Conservation (phyloP, 257 asterid genomes). For the Solanum sitiens region DNA sequence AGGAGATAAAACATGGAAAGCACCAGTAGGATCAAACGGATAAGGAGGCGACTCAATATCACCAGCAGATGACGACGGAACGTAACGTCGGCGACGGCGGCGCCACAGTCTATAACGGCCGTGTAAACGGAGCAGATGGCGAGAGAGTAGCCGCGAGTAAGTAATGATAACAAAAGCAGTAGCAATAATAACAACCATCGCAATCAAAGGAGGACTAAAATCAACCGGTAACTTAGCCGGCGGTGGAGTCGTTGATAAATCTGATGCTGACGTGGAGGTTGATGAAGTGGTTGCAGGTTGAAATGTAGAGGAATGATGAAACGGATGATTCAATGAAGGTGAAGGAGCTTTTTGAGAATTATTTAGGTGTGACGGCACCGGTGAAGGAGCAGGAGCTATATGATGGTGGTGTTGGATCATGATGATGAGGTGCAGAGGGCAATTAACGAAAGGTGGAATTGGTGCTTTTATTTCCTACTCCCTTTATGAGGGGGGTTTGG, state of each 20-base stretch:
- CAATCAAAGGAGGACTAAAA: conserved; percentile 90
- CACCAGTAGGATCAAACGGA: conserved; percentile 43
- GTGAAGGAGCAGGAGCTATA: conserved; percentile 20
- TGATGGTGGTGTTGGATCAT: conserved; percentile 29
- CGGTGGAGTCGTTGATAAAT: conserved; percentile 20
- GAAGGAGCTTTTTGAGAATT: not conserved
- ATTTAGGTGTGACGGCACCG: conserved; percentile 1
- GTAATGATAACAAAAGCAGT: conserved; percentile 81
- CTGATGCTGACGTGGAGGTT: conserved; percentile 4
- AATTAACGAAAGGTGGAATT: conserved; percentile 10
- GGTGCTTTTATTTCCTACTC: conserved; percentile 10
- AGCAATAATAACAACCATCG: conserved; percentile 77
- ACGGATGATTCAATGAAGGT: not conserved
- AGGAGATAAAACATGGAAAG: conserved; percentile 71
- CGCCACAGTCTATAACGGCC: conserved; percentile 71
- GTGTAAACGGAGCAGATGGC: conserved; percentile 48
- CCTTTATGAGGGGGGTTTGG: not conserved
- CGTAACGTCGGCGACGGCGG: conserved; percentile 52
- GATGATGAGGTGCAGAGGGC: conserved; percentile 8
- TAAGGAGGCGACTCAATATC: conserved; percentile 76
- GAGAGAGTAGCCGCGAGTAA: conserved; percentile 82
- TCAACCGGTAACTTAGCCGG: conserved; percentile 61
- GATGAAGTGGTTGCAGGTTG: not conserved
- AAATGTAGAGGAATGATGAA: not conserved
- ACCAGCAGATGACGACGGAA: conserved; percentile 68